Base-by-base conservation (phyloP, 768 basidiomycete genomes). In the Fomitopsis serialis region DNA sequence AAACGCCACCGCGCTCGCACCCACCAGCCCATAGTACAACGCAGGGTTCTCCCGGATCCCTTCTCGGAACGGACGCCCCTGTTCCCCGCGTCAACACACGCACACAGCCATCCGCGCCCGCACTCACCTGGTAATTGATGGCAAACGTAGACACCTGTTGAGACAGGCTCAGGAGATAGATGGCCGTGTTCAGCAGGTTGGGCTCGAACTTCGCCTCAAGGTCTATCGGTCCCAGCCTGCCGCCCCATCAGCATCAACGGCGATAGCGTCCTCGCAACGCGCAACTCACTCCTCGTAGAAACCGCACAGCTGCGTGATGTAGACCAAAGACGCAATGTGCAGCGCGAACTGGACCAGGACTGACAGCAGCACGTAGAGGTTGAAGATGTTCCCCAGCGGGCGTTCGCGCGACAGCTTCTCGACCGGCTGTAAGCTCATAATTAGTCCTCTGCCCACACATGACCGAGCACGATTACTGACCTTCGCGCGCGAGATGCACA, bases 81-180 rank as follows among this genome's bases (percentile, higher is more conserved):
- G 64, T 1, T 48, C 35, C 50, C 19, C 2, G 48, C 50, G 12
- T 47, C 40, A 50, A 45, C 21, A 46, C 27, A 17, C n/a, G 32
- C n/a, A 10, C 29, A 43, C 29, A 27, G 3, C 13, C 10, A 34
- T 37, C 17, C 19, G 3, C 48, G 11, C n/a, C n/a, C n/a, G 40
- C 7, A 34, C 21, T 29, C 60, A 83, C 85, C 75, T 94, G 92
- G 80, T 95, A 99, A 74, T 99, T 99, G 74, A 98, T 93, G 3
- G 94, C 87, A 64, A 99, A 98, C 0, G 97, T 98, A 7, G 96
- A 98, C 1, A 99, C 96, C 69, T 99, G 97, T 67, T 99, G 96
- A 2, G 92, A 95, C 35, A 98, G 79, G 50, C 95, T 89, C 48
- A 99, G 78, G 25, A 98, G 82, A 72, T 95, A 99, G 63, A 99